phyloP scores from a whole-genome alignment of 2,329 filamentous ascomycete genomes.

The Coleophoma cylindrospora region DNA sequence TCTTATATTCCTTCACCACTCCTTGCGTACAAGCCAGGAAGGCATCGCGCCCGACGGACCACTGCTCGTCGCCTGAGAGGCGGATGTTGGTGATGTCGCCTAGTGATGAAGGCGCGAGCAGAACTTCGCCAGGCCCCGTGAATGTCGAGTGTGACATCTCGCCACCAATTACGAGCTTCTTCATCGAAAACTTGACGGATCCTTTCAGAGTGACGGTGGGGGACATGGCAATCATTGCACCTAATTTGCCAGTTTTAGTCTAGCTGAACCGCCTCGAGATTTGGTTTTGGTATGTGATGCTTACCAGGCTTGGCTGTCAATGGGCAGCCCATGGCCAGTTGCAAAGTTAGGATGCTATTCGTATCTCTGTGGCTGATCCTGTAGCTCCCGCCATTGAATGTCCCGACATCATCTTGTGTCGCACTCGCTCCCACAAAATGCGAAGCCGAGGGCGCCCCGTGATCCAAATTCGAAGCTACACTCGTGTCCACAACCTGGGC shows the following conservation, averaged over 20 bases:
- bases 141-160: constrained; percentile 76
- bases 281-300: neutral
- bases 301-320: constrained; percentile 71
- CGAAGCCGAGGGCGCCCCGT: constrained; percentile 30
- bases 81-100: constrained; percentile 83
- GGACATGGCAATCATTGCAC: constrained; percentile 93
- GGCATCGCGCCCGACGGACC: constrained; percentile 82
- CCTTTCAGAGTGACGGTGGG: constrained; percentile 82
- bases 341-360: constrained; percentile 84
- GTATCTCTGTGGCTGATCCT: constrained; percentile 87
- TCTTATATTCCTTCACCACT: constrained; percentile 82
- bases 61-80: constrained; percentile 65
- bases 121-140: constrained; percentile 85
- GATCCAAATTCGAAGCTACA: constrained; percentile 25
- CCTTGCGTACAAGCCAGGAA: constrained; percentile 84
- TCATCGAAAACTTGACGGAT: constrained; percentile 77
- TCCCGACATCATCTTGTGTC: constrained; percentile 80
- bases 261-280: too few relatives aligned
- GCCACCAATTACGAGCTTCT: constrained; percentile 81
- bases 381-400: constrained; percentile 94
- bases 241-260: constrained; percentile 65
- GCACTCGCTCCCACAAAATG: constrained; percentile 62
- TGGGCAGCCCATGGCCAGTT: constrained; percentile 85
- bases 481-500: constrained; percentile 23
- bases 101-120: constrained; percentile 73